Base-by-base conservation (phyloP, 140 eudicot species). In the Flaveria floridana region DNA sequence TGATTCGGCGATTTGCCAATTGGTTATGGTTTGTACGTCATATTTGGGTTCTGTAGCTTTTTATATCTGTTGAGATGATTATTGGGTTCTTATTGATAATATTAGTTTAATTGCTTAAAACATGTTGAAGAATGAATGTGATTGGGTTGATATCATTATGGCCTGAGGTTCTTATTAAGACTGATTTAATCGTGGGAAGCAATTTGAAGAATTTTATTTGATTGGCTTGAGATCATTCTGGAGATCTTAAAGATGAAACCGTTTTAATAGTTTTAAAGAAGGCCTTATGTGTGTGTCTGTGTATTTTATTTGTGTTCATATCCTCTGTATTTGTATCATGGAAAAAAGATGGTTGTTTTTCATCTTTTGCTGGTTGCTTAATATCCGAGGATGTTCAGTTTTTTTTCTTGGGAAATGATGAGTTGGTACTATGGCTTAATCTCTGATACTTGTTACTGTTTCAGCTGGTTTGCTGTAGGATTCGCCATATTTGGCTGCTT, bases 361-460 rank as follows among this genome's bases (percentile, higher is more conserved):
- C 47, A 7, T 47, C 25, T 48, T 51, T 47, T 47, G 52, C 46
- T 19, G 51, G 55, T 67, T 18, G 12, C 41, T 65, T n/a, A 19
- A 39, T 63, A 2, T 63, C 12, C 0, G 15, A 66, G 19, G n/a
- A 23, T 61, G 39, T 37, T 21, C 21, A 42, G 14, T 34, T 39
- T 66, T 34, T 34, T 66, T n/a, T 3, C 9, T 39, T 28, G 53
- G 19, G 44, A 3, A 28, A 53, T 2, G 63, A 62, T 74, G 21
- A 74, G 48, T 30, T 16, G n/a, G 72, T 74, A 46, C 14, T 15
- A 11, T 61, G 71, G 34, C 63, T 70, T 74, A 74, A 74, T 74
- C 48, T 63, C 20, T 26, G 71, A 74, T 26, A 74, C 72, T 63
- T 74, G 79, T 74, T 62, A 74, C 79, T 26, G 19, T 74, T 74